Base-by-base conservation (phyloP, 495 filamentous ascomycete genomes). In the Trichoderma orchidacearum region DNA sequence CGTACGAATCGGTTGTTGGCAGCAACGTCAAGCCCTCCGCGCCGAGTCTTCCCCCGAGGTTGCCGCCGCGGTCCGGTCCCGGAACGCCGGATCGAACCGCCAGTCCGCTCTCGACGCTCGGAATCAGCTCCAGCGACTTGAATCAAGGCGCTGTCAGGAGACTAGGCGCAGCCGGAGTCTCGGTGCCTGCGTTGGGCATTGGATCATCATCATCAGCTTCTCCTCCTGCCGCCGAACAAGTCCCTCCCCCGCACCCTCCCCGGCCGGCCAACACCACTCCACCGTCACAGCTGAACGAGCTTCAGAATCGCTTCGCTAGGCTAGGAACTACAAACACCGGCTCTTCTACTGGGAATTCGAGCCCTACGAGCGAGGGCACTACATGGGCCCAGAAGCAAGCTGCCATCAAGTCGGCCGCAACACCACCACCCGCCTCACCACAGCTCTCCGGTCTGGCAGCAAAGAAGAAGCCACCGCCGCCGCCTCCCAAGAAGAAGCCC, bases 131-230 rank as follows among this genome's bases (percentile, higher is more conserved):
- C 38, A 53, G 57, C 65, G 77, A 65, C 38, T 62, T 92, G 25
- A 91, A 92, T 57, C 85, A 88, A 63, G 79, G 73, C 3, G 80
- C 89, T 17, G 64, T 87, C 31, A 74, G 71, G 32, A 77, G 89
- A 23, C 75, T 97, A 6, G 79, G 84, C 17, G 78, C 81, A 55
- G 85, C 90, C 5, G 92, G 92, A 3, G 76, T 96, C 41, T 87
- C 84, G 0, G 89, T 96, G 2, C 89, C 92, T 1, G 87, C 79
- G 0, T 74, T 96, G 38, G 86, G 86, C 15, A 94, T 95, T 59
- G 83, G 83, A 55, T 51, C 64, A 25, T 58, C 66, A 53, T 38
- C 27, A 35, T 59, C 58, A 17, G 51, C 67, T 6, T 55, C 58
- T 21, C 52, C 56, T 17, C 59, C 57, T 36, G 12, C 54, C 30